A percentile compares a stretch with the other conserved stretches of the same genome.
These are phyloP conservation scores for Epichloe hybrida DNA, from an alignment of 2,329 filamentous ascomycete species.

Conservation along the genomic window DNA sequence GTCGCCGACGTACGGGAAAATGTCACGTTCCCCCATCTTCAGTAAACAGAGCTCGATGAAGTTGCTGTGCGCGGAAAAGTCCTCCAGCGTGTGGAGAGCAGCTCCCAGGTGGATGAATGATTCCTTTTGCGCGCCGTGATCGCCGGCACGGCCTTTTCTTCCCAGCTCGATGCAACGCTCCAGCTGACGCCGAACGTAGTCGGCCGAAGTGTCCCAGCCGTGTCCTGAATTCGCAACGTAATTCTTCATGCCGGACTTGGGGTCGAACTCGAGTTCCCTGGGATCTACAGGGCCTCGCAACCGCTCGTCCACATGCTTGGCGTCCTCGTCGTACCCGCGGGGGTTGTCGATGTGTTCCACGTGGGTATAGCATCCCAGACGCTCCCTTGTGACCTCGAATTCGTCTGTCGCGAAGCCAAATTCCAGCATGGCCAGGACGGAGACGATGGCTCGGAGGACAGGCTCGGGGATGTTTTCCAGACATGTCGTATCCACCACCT, in stretches of 20 bases:
- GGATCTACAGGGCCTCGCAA: constrained; percentile 22
- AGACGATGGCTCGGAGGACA: constrained; percentile 16
- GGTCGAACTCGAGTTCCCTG: constrained; percentile 53
- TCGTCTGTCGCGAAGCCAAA: constrained; percentile 60
- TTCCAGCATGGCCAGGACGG: constrained; percentile 17
- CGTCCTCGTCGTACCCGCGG: constrained; percentile 60
- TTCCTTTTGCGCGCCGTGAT: constrained; percentile 42
- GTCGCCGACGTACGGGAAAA: constrained; percentile 39
- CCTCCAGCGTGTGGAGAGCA: constrained; percentile 58
- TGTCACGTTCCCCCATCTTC: constrained; percentile 52
- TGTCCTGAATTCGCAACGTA: constrained; percentile 72
- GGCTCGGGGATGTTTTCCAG: constrained; percentile 18
- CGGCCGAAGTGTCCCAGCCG: constrained; percentile 72
- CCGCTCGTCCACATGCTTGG: constrained; percentile 55
- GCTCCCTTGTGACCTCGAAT: constrained; percentile 66
- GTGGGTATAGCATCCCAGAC: constrained; percentile 63
- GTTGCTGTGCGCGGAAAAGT: constrained; percentile 55
- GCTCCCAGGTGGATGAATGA: constrained; percentile 58
- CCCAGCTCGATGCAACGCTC: constrained; percentile 57
- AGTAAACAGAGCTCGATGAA: constrained; percentile 60
- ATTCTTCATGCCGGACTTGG: constrained; percentile 79
- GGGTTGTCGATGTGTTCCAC: constrained; percentile 62
- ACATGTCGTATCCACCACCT: constrained; percentile 53
- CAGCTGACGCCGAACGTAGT: constrained; percentile 61
- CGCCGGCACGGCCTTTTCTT: constrained; percentile 50